Base-by-base conservation (phyloP, 129 eudicot species). In the Tagetes erecta region DNA sequence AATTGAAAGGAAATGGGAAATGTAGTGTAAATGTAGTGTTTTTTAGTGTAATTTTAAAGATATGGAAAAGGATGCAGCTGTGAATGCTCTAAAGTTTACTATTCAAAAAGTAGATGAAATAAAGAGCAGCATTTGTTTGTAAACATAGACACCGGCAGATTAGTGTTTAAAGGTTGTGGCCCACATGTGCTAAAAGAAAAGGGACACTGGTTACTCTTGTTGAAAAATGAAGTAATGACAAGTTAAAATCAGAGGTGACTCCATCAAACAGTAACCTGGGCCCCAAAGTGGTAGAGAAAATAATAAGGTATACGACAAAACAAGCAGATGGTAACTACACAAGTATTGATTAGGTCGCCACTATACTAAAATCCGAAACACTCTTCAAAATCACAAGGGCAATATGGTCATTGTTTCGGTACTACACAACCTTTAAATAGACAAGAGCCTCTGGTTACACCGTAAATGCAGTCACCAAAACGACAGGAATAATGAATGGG, bases 271-370 rank as follows among this genome's bases (percentile, higher is more conserved):
- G 71, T 51, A 3, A 14, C 20, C 14, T 75, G 73, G 80, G 50
- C 44, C 80, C 72, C 66, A 1, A 65, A 36, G 56, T 41, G 59
- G 5, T 10, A 50, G 63, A 77, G 80, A 55, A 55, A 77, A 70
- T 68, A 68, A 67, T 59, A 60, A 44, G 49, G 64, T 46, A 68
- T 41, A 77, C 64, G 76, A 77, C 81, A 77, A 77, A 69, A 46
- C 44, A 59, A 68, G 60, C 12, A 70, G 76, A 77, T 77, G 42
- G 56, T 70, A 57, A 40, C 67, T 37, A 76, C 45, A 63, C 78
- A 62, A 35, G 40, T 30, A 76, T 34, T 47, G 13, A n/a, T 57
- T 39, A 44, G 44, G 27, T 42, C 12, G 45, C 6, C 20, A n/a
- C 66, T 14, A 67, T 56, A 46, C 64, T 45, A 69, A 20, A 77